Evolutionary conservation across 1,139 yeast genomes (phyloP).

Genomic region (Suhomyces atakaporum): DNA sequence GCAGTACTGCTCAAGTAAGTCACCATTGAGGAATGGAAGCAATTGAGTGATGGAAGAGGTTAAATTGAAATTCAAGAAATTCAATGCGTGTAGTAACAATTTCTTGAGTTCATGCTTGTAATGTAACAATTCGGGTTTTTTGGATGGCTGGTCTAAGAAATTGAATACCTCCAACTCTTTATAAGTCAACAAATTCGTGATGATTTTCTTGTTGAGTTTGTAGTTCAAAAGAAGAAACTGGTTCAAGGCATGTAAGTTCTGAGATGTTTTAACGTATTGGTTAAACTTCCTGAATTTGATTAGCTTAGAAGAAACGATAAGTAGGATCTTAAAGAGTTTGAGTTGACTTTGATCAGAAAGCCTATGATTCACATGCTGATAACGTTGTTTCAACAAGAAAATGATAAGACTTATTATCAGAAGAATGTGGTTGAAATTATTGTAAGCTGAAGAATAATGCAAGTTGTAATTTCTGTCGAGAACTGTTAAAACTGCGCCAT

Average conservation of each 20-base stretch:
- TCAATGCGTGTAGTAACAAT: conserved; percentile 19
- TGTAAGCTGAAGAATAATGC: conserved; percentile 13
- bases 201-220: conserved; percentile 40
- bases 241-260: conserved; percentile 27
- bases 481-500: conserved; percentile 17
- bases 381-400: conserved; percentile 27
- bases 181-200: conserved; percentile 32
- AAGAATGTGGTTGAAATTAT: conserved; percentile 16
- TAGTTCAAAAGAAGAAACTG: conserved; percentile 39
- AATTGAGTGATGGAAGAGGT: conserved; percentile 31
- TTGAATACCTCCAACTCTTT: conserved; percentile 35
- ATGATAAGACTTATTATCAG: conserved; percentile 27
- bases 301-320: conserved; percentile 34
- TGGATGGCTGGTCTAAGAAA: conserved; percentile 15
- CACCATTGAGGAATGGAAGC: conserved; percentile 41
- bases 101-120: conserved; percentile 13
- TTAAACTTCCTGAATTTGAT: conserved; percentile 31
- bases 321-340: conserved; percentile 35
- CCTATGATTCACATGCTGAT: conserved; percentile 6
- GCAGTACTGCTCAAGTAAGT: conserved; percentile 44
- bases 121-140: neutral
- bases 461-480: conserved; percentile 14
- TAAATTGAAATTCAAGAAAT: conserved; percentile 33
- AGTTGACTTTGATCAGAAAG: conserved; percentile 12
- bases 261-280: conserved; percentile 27